phyloP scores from a whole-genome alignment of 225 moss, liverwort and hornwort genomes.

The Rhytidiadelphus loreus region DNA sequence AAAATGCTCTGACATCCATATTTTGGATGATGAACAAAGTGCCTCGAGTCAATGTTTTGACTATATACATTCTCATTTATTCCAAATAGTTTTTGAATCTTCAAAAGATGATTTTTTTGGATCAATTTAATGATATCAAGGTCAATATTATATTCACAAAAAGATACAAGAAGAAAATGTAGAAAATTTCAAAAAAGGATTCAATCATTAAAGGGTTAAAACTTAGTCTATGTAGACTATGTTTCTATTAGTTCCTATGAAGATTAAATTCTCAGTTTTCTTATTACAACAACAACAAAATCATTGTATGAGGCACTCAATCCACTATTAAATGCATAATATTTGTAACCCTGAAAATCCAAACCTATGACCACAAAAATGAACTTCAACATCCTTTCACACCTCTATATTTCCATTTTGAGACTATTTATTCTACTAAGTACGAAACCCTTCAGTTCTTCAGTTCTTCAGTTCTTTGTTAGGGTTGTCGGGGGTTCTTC shows the following conservation, averaged over 20 bases:
- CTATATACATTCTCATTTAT: not conserved
- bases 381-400: not conserved
- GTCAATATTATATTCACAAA: not conserved
- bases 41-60: not conserved
- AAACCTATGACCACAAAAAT: no score
- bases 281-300: not conserved
- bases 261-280: not conserved
- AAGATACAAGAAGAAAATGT: not conserved
- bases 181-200: not conserved
- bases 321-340: not conserved
- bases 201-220: not conserved
- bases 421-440: no score
- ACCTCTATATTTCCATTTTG: not conserved
- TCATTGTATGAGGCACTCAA: not conserved
- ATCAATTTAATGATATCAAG: not conserved
- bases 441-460: no score
- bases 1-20: rapidly evolving
- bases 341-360: not conserved
- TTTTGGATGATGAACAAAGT: rapidly evolving
- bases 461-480: no score
- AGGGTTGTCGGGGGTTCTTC: not conserved
- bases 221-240: not conserved
- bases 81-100: not conserved
- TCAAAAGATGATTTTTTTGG: not conserved
- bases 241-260: not conserved